These are phyloP conservation scores for Phytophthora hybrid DNA, from an alignment of 352 stramenopile species.

Conservation along the genomic window DNA sequence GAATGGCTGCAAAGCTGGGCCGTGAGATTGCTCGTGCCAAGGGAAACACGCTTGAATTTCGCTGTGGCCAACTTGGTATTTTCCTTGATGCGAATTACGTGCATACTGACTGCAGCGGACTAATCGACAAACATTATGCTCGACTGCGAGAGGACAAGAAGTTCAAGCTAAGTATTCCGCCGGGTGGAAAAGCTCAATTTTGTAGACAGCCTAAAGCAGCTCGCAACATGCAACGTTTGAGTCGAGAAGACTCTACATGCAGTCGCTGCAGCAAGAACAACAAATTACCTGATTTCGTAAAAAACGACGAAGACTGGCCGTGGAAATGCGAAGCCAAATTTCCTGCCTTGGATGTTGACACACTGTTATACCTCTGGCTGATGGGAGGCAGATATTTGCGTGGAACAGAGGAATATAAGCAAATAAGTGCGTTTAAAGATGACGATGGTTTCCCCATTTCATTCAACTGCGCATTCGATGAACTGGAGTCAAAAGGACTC, in stretches of 20 bases:
- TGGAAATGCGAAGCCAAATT: background rate
- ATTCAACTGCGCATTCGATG: background rate
- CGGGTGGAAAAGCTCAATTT: background rate
- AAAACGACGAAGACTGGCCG: background rate
- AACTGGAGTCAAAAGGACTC: background rate
- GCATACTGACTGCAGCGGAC: background rate
- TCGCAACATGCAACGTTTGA: background rate
- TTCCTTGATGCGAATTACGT: background rate
- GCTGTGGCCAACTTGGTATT: background rate
- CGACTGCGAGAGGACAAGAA: background rate
- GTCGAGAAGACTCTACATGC: background rate
- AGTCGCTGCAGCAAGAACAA: background rate
- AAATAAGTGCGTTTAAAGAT: background rate
- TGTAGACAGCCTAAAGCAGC: background rate
- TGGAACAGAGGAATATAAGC: background rate
- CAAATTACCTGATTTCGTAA: background rate
- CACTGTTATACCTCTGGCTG: background rate
- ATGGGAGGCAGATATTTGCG: background rate
- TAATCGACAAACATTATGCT: conserved; percentile 4
- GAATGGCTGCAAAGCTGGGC: background rate
- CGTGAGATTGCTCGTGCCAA: background rate
- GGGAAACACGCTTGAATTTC: background rate
- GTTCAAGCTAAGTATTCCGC: background rate
- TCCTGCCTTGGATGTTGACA: background rate
- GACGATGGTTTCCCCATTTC: background rate